Evolutionary conservation across 345 rosid species (phyloP), one percentile per base, ranked within the genome.

Genomic region (Eucalyptus rudis): DNA sequence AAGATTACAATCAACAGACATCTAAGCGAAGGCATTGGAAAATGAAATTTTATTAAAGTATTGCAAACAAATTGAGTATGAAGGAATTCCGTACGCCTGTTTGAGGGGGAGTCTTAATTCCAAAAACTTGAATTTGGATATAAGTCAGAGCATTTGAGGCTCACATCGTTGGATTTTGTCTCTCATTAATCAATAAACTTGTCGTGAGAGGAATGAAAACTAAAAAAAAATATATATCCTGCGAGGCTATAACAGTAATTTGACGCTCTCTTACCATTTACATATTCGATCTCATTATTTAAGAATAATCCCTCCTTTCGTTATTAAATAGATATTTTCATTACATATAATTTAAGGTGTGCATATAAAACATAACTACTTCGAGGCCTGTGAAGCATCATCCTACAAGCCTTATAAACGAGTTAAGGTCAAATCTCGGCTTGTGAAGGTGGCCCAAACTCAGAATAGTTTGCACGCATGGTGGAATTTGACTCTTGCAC

Each of bases 391-490:
- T 3, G 3, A 36, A 36, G 43, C 1, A 76, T 2, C 1, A 76
- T 2, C 15, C 0, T 2, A 3, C 27, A 76, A 76, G 8, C 27
- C 27, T 33, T 1, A 15, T 17, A 1, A 33, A 1, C 81, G 9
- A 8, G 13, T 71, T 3, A 33, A 71, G 6, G 2, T 71, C 25
- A 71, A 71, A 36, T 36, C 7, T 17, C 1, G 3, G 7, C 36
- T 1, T 33, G 80, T 7, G 44, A 20, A 68, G 0, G 36, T 68
- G 24, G 25, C 24, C 79, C 24, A 33, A 33, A 33, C 17, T 24
- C 12, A 17, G 6, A 4, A 0, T 5, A 68, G 19, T 9, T 68
- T 14, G 22, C 44, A 16, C 0, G 7, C 0, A 17, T 0, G 36
- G 10, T 68, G 80, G 1, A 5, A 33, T 68, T 17, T 68, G 13